Evolutionary conservation across 345 rosid genomes (phyloP).

Genomic region (Kandelia obovata): DNA sequence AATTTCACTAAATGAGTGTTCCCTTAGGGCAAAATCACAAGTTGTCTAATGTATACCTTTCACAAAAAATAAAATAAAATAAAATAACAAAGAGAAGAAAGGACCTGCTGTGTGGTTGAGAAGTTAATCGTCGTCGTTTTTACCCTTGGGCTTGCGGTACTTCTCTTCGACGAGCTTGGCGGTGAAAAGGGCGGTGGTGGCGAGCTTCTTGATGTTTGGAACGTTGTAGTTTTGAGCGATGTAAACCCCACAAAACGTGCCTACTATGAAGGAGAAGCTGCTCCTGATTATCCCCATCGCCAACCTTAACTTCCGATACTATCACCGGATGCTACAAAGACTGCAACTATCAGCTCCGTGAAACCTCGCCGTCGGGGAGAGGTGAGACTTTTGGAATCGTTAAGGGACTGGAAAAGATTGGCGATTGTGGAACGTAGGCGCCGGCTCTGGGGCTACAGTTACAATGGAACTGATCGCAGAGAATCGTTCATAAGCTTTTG

Average conservation of each 20-base stretch:
- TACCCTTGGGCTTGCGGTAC: conserved; percentile 63
- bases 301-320: not conserved
- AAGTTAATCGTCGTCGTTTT: conserved; percentile 28
- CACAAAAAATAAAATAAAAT: not conserved
- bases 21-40: not conserved
- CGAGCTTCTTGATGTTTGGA: conserved; percentile 67
- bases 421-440: too few species aligned
- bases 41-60: not conserved
- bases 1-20: not conserved
- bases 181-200: conserved; percentile 39
- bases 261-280: conserved; percentile 57
- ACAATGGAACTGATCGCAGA: too few species aligned
- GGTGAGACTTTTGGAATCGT: too few species aligned
- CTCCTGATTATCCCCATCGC: conserved; percentile 73
- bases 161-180: conserved; percentile 58
- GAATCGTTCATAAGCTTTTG: too few species aligned
- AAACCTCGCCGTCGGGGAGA: too few species aligned
- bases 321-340: not conserved
- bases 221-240: conserved; percentile 85
- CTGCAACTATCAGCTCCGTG: too few species aligned
- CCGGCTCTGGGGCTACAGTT: too few species aligned
- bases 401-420: too few species aligned
- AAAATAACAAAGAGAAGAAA: not conserved
- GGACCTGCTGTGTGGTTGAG: not conserved
- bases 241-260: conserved; percentile 68